A percentile compares a stretch with the other conserved stretches of the same genome.
Evolutionary conservation across 352 stramenopile genomes (phyloP).

Genomic region (Pythium folliculosum): DNA sequence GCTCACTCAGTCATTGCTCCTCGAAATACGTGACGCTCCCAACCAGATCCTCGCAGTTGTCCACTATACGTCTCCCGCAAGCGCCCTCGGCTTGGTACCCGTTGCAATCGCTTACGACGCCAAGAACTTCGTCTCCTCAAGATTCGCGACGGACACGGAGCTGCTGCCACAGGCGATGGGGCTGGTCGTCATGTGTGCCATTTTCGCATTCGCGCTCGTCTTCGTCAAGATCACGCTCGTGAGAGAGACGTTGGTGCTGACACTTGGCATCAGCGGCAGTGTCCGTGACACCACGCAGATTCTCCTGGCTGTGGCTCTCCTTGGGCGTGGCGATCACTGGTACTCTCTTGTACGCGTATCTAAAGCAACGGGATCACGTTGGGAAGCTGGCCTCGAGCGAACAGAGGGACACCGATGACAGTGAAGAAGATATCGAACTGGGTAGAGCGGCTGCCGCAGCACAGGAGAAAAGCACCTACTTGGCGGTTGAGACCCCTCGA

Average conservation of each 20-base stretch:
- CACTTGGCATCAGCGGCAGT: slow-evolving; percentile 76
- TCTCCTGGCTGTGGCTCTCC: slow-evolving; percentile 75
- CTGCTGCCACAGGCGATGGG: slow-evolving; percentile 53
- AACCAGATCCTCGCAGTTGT: slow-evolving; percentile 81
- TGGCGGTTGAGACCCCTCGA: no score
- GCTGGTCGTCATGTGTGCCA: slow-evolving; percentile 72
- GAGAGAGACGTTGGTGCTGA: slow-evolving; percentile 81
- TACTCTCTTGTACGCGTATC: slow-evolving; percentile 74
- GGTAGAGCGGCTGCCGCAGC: background rate
- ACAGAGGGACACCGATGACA: background rate
- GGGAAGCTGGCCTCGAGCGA: background rate
- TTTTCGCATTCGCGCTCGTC: slow-evolving; percentile 63
- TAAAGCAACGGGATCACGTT: slow-evolving; percentile 43
- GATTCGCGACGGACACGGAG: slow-evolving; percentile 53
- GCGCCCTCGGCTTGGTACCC: slow-evolving; percentile 67
- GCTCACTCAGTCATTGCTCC: slow-evolving; percentile 81
- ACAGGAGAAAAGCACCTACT: background rate
- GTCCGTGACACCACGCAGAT: slow-evolving; percentile 83
- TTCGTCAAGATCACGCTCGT: slow-evolving; percentile 84
- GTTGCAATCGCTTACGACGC: slow-evolving; percentile 63
- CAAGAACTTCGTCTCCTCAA: slow-evolving; percentile 46
- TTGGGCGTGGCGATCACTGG: slow-evolving; percentile 71
- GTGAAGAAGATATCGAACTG: background rate
- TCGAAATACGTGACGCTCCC: slow-evolving; percentile 53
- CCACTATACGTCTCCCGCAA: slow-evolving; percentile 81